Evolutionary conservation across 441 rosid species (phyloP), one percentile per base, ranked within the genome.

Genomic region (Pelargonium cotyledonis): DNA sequence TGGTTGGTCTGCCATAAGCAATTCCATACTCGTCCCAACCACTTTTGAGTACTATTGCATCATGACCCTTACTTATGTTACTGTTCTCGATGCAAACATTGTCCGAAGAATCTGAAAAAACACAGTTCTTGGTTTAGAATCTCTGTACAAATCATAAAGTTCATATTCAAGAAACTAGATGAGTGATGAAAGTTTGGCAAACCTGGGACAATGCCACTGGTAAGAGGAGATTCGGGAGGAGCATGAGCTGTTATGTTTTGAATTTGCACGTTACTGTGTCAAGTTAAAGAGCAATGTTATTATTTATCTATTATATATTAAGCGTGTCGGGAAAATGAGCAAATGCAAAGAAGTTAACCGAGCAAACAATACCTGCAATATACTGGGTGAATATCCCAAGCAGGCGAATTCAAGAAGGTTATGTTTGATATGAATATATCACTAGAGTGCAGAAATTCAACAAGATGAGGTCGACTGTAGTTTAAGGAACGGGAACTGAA

Each of bases 121-220:
- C n/a, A n/a, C n/a, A n/a, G n/a, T n/a, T n/a, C n/a, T n/a, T n/a
- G n/a, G n/a, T n/a, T n/a, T n/a, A n/a, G n/a, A n/a, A n/a, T n/a
- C n/a, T n/a, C n/a, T n/a, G n/a, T n/a, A n/a, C n/a, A n/a, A n/a
- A n/a, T n/a, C n/a, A n/a, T n/a, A n/a, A n/a, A n/a, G n/a, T n/a
- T n/a, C n/a, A n/a, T n/a, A n/a, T n/a, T n/a, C n/a, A n/a, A n/a
- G n/a, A n/a, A n/a, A n/a, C n/a, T n/a, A n/a, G n/a, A n/a, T n/a
- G n/a, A n/a, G n/a, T n/a, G n/a, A n/a, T n/a, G n/a, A n/a, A n/a
- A n/a, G n/a, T n/a, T n/a, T n/a, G 58, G 71, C 84, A 19, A 16
- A 93, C 98, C 96, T 72, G 97, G 94, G 64, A 88, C 97, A 41
- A 94, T 77, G 57, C 97, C 98, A 1, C 85, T 76, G 5, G 95